phyloP scores from a whole-genome alignment of 768 basidiomycete genomes.

The Tylopilus subfusipes region DNA sequence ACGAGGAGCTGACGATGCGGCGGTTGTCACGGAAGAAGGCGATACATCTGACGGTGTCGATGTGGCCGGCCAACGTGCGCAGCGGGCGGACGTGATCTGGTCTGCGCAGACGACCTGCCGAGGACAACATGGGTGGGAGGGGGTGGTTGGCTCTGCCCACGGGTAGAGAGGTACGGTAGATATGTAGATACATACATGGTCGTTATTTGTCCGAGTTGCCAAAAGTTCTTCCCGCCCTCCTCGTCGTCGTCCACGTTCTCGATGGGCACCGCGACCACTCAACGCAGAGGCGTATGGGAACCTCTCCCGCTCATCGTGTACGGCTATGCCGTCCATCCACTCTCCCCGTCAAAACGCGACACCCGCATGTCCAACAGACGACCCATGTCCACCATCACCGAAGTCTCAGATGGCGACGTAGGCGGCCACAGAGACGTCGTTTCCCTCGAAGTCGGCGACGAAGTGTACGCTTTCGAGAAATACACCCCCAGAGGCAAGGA shows the following conservation, averaged over 20 bases:
- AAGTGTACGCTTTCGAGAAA: conserved; percentile 95
- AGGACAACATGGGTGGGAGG: conserved; percentile 17
- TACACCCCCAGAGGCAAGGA: conserved; percentile 74
- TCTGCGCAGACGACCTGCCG: conserved; percentile 18
- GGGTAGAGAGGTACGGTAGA: too few species aligned
- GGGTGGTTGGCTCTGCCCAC: neutral
- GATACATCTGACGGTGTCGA: conserved; percentile 24
- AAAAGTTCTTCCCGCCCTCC: neutral
- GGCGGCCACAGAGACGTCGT: conserved; percentile 72
- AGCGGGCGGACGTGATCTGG: conserved; percentile 26
- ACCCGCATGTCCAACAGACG: conserved; percentile 53
- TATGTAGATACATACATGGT: too few species aligned
- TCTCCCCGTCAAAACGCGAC: conserved; percentile 71
- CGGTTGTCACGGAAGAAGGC: conserved; percentile 30
- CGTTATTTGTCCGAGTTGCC: neutral
- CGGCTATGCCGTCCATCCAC: conserved; percentile 86
- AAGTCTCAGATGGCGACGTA: conserved; percentile 55
- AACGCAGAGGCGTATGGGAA: conserved; percentile 52
- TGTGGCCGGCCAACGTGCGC: conserved; percentile 32
- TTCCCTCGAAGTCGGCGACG: conserved; percentile 90
- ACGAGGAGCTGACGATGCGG: conserved; percentile 23
- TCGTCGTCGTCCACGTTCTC: neutral
- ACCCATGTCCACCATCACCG: conserved; percentile 42
- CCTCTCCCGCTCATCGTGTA: conserved; percentile 77
- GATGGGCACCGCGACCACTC: conserved; percentile 23